Conservation (phyloP, 805 yeast species). For the Ascoidea asiatica region DNA sequence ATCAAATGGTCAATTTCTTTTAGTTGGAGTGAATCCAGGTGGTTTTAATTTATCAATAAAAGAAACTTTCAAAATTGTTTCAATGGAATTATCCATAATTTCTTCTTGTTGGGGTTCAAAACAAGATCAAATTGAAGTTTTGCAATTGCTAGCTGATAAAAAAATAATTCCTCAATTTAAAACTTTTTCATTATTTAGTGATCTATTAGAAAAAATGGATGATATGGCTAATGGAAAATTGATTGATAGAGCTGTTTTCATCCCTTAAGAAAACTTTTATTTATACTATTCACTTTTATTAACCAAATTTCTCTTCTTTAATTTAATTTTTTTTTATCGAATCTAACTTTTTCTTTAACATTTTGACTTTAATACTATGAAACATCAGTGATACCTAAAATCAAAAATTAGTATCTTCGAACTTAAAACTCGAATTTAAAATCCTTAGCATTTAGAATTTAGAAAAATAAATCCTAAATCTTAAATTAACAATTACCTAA, state of each 20-base stretch:
- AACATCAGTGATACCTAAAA: no score
- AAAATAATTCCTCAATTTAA: background rate
- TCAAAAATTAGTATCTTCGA: no score
- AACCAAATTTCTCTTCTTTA: no score
- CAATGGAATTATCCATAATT: background rate
- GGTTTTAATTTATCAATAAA: background rate
- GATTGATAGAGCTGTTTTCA: background rate
- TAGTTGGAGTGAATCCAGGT: background rate
- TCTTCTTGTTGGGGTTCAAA: background rate
- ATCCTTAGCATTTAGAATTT: no score
- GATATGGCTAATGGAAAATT: background rate
- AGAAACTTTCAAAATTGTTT: background rate
- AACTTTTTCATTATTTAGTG: background rate
- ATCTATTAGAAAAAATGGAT: background rate
- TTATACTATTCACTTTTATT: no score
- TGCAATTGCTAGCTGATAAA: background rate
- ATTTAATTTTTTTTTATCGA: no score
- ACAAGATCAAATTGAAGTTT: background rate
- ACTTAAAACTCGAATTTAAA: no score
- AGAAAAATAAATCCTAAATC: no score
- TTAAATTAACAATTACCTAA: no score
- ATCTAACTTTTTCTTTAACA: no score
- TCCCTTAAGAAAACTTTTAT: no score
- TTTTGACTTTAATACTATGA: no score
- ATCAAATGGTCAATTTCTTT: background rate